Base-by-base conservation (phyloP, 2,329 filamentous ascomycete genomes). In the Aotearoamyces nothofagi region DNA sequence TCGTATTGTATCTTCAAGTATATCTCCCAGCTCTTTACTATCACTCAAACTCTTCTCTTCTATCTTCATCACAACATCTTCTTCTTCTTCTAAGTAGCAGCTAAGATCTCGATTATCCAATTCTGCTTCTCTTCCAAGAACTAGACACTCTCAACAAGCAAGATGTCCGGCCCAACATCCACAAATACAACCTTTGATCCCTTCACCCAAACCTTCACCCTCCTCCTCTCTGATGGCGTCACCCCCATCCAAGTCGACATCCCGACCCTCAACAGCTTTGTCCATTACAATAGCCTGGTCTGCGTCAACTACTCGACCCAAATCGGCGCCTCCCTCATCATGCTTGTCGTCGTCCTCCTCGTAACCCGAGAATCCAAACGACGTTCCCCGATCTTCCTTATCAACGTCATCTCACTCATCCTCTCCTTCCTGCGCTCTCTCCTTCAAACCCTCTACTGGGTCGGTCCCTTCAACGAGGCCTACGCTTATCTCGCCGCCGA, bases 281-380 rank as follows among this genome's bases (percentile, higher is more conserved):
- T 60, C 30, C 48, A 55, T 33, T 64, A 65, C 44, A 57, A 57
- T 34, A 49, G 59, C 33, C 53, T 53, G 6, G 45, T 61, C 19
- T 58, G 52, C 42, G 66, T 75, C 57, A 66, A 66, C 44, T 73
- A 64, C 42, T 66, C 60, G 17, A 48, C 58, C 17, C 72, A 78
- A 44, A 53, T 76, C 27, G 75, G 75, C 24, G 64, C 70, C 15
- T 65, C 64, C 3, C 32, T 66, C 13, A 47, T 71, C 24, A 57
- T 78, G 30, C 50, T 76, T 22, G 38, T 72, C 17, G 53, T 74
- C 15, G 57, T 78, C 3, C 43, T 68, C 7, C 53, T 77, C 15
- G 53, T 78, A 34, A 76, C 72, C 5, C 60, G 57, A 33, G 47
- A 55, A 2, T 61, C 69, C 35, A 78, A 76, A 50, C 62, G 68